These are phyloP conservation scores for Hypholoma fasciculare DNA, from an alignment of 768 basidiomycete species.

Conservation along the genomic window DNA sequence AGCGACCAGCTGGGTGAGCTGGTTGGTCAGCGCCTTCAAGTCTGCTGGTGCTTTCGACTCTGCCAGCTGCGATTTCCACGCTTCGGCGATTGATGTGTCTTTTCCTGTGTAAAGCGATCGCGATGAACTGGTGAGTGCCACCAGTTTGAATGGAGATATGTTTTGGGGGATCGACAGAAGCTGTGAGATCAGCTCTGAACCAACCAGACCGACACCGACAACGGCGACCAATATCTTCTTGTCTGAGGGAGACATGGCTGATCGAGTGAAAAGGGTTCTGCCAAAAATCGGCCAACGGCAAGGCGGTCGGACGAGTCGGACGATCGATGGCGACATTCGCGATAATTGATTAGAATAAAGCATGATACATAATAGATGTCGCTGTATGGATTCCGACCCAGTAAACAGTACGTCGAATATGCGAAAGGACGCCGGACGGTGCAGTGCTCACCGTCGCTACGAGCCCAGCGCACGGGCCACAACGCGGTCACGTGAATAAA, in stretches of 20 bases:
- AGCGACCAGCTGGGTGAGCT: constrained; percentile 47
- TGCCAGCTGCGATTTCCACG: constrained; percentile 39
- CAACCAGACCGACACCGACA: constrained; percentile 92
- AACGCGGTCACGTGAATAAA: too few species aligned
- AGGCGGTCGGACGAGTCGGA: not conserved
- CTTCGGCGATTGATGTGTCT: constrained; percentile 33
- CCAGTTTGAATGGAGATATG: constrained; percentile 56
- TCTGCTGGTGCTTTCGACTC: constrained; percentile 45
- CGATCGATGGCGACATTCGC: constrained; percentile 4
- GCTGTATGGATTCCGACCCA: too few species aligned
- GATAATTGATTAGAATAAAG: not conserved
- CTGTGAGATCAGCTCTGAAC: constrained; percentile 83
- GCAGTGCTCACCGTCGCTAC: too few species aligned
- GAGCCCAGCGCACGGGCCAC: too few species aligned
- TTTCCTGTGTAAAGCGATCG: constrained; percentile 54
- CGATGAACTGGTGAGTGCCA: constrained; percentile 70
- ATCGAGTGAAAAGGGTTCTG: not conserved
- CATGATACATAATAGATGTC: not conserved
- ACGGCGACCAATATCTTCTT: constrained; percentile 63
- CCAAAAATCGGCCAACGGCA: not conserved
- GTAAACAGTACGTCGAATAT: too few species aligned
- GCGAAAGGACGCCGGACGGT: too few species aligned
- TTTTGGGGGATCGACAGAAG: constrained; percentile 65
- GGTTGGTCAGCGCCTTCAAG: constrained; percentile 46
- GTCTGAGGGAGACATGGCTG: constrained; percentile 24